These are phyloP conservation scores for Medicago arabica DNA, from an alignment of 306 rosid genomes.

Conservation along the genomic window DNA sequence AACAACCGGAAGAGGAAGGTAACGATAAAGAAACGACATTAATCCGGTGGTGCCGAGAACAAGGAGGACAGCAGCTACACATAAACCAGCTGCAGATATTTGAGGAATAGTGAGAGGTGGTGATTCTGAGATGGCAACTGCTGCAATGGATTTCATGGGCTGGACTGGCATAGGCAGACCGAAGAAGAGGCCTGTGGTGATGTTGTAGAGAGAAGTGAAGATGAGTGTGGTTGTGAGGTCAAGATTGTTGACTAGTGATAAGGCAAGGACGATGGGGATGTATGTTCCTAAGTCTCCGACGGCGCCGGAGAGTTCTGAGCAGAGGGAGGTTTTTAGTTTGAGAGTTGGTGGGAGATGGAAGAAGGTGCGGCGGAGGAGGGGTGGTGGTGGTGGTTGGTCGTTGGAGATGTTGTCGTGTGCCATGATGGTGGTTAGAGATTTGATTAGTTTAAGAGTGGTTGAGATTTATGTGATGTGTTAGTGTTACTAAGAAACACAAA, in stretches of 20 bases:
- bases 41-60: conserved; percentile 70
- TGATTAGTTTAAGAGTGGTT: neutral
- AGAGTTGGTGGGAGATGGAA: conserved; percentile 55
- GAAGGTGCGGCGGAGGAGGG: conserved; percentile 40
- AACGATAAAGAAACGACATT: conserved; percentile 80
- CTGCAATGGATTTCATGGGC: conserved; percentile 92
- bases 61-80: conserved; percentile 76
- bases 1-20: conserved; percentile 82
- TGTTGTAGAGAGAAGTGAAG: conserved; percentile 81
- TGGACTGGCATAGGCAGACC: conserved; percentile 95
- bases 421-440: conserved; percentile 11
- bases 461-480: neutral
- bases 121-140: conserved; percentile 75
- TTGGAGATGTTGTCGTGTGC: conserved; percentile 20
- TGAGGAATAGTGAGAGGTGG: conserved; percentile 78
- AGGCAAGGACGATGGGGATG: conserved; percentile 77
- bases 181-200: conserved; percentile 75
- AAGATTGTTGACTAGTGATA: conserved; percentile 64
- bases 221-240: conserved; percentile 71
- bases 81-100: conserved; percentile 79
- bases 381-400: conserved; percentile 31
- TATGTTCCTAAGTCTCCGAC: conserved; percentile 83
- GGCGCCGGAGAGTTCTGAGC: conserved; percentile 74
- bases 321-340: conserved; percentile 57
- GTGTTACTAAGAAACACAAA: neutral